These are phyloP conservation scores for Globisporangium echinulatum DNA, from an alignment of 352 stramenopile genomes.

Conservation along the genomic window DNA sequence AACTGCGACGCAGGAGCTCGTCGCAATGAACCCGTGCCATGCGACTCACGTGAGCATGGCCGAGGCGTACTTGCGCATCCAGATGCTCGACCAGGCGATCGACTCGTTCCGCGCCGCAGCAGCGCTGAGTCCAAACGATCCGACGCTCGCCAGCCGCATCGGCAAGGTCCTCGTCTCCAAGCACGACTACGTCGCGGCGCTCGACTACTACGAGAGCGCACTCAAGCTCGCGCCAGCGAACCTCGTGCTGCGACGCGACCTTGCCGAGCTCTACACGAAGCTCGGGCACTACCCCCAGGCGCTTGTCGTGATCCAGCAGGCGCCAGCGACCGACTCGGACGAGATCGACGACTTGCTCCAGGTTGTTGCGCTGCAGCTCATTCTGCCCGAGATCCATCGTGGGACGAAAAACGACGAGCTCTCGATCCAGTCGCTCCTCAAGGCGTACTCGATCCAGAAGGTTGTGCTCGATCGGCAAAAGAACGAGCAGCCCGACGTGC, in stretches of 20 bases:
- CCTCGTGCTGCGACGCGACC: conserved; percentile 81
- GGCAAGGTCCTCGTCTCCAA: conserved; percentile 89
- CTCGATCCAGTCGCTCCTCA: conserved; percentile 73
- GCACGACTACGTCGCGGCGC: conserved; percentile 90
- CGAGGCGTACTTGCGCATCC: conserved; percentile 90
- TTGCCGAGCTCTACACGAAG: conserved; percentile 87
- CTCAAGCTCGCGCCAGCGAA: conserved; percentile 74
- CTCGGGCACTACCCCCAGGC: conserved; percentile 83
- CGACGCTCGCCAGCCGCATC: conserved; percentile 81
- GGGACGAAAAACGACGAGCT: conserved; percentile 59
- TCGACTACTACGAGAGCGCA: conserved; percentile 92
- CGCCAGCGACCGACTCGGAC: conserved; percentile 52
- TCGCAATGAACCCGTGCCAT: conserved; percentile 67
- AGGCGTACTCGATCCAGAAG: conserved; percentile 83
- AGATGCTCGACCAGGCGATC: conserved; percentile 86
- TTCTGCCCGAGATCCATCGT: conserved; percentile 74
- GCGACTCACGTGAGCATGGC: conserved; percentile 81
- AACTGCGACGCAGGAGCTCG: conserved; percentile 45
- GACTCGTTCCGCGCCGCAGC: conserved; percentile 66
- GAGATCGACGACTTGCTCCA: conserved; percentile 65
- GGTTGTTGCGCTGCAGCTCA: conserved; percentile 66
- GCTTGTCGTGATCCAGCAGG: conserved; percentile 70
- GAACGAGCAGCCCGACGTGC: conserved; percentile 73
- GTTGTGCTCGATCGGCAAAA: conserved; percentile 77
- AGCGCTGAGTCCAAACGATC: conserved; percentile 50